Evolutionary conservation across 768 basidiomycete species (phyloP).

Genomic region (Pisolithus albus): DNA sequence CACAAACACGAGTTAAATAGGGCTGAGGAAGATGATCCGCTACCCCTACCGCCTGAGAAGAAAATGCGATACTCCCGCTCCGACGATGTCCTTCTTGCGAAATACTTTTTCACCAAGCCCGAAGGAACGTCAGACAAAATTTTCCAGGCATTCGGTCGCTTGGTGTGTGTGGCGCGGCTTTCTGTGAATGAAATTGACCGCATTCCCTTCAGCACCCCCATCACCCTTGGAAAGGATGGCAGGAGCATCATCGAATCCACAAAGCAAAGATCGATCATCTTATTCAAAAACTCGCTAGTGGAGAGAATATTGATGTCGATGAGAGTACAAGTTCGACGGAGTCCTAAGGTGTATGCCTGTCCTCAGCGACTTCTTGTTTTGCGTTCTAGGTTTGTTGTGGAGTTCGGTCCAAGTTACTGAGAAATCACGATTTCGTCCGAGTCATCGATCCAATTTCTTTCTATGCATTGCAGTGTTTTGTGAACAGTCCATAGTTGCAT

Average conservation of each 20-base stretch:
- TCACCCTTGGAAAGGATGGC: slow-evolving; percentile 94
- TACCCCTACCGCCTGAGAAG: slow-evolving; percentile 75
- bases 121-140: slow-evolving; percentile 80
- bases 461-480: too few relatives aligned
- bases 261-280: slow-evolving; percentile 82
- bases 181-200: neutral
- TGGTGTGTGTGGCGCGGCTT: slow-evolving; percentile 36
- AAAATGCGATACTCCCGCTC: slow-evolving; percentile 79
- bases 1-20: slow-evolving; percentile 79
- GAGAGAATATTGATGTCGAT: slow-evolving; percentile 43
- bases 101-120: slow-evolving; percentile 63
- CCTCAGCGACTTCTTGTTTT: neutral
- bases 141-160: slow-evolving; percentile 72
- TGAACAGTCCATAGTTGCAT: too few relatives aligned
- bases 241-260: slow-evolving; percentile 85
- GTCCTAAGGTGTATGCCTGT: slow-evolving; percentile 10
- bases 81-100: slow-evolving; percentile 76
- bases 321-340: slow-evolving; percentile 22
- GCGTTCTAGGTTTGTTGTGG: neutral
- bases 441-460: too few relatives aligned
- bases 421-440: too few relatives aligned
- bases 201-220: slow-evolving; percentile 56
- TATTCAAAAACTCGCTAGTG: slow-evolving; percentile 51
- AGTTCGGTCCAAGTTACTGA: neutral
- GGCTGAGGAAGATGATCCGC: slow-evolving; percentile 57